Percentiles rank a stretch among this genome's conserved stretches.
These are phyloP conservation scores for Vinca minor DNA, from an alignment of 257 asterid genomes.

Conservation along the genomic window DNA sequence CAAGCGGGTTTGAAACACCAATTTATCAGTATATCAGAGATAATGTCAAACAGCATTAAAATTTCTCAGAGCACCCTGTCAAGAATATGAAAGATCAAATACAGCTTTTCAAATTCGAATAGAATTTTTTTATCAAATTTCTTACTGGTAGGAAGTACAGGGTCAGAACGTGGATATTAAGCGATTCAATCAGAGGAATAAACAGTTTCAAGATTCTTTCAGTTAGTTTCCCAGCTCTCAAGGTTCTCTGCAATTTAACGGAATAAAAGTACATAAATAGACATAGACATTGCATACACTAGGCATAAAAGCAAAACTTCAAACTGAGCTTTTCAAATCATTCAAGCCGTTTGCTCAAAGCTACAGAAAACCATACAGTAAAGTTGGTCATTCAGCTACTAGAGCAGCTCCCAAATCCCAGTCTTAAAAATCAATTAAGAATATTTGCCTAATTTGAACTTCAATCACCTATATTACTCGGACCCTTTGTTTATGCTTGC, in stretches of 20 bases:
- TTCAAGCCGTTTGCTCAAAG: too few relatives aligned
- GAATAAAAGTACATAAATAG: neutral
- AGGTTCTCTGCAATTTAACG: conserved; percentile 53
- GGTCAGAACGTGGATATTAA: conserved; percentile 56
- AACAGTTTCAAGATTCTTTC: conserved; percentile 82
- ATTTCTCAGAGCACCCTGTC: conserved; percentile 75
- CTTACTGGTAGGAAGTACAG: conserved; percentile 42
- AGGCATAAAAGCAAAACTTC: neutral
- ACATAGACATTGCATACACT: neutral
- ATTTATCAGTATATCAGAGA: neutral
- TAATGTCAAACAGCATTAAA: conserved; percentile 25
- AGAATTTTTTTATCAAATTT: neutral
- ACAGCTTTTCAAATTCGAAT: conserved; percentile 12
- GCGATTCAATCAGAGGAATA: conserved; percentile 48
- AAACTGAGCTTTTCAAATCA: too few relatives aligned
- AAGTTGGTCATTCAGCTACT: neutral
- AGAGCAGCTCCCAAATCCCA: neutral
- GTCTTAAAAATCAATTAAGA: neutral
- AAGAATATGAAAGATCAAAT: conserved; percentile 18
- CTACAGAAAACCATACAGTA: conserved; percentile 4
- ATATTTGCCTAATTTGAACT: neutral
- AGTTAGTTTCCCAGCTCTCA: conserved; percentile 85
- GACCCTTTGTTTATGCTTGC: too few relatives aligned
- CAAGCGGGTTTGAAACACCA: neutral
- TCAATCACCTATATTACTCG: too few relatives aligned